Conservation (phyloP, 2,329 filamentous ascomycete species). For the Hymenoscyphus fructigenus region DNA sequence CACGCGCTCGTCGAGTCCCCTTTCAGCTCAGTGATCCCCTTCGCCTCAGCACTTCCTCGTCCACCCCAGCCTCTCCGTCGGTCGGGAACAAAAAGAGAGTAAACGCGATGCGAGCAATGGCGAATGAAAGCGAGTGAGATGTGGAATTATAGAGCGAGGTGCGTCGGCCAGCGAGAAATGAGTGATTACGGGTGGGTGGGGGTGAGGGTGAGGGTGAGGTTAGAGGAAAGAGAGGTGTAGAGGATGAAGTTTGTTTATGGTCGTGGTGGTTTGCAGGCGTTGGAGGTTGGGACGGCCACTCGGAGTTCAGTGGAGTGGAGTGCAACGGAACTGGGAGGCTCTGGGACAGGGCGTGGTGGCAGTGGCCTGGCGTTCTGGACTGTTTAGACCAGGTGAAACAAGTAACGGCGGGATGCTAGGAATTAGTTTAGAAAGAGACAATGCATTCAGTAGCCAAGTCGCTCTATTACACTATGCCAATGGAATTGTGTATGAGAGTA, state of each 20-base stretch:
- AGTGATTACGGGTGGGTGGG: neutral
- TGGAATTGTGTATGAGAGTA: neutral
- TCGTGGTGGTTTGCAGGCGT: neutral
- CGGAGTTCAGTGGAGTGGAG: neutral
- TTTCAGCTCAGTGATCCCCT: neutral
- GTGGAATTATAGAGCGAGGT: constrained; percentile 3
- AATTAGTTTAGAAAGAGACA: neutral
- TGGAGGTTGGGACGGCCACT: neutral
- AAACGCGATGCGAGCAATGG: neutral
- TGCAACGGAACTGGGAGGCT: no score
- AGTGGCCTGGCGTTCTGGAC: neutral
- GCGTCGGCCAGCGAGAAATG: constrained; percentile 1
- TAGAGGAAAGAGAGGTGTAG: neutral
- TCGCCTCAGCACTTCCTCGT: neutral
- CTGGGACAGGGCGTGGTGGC: neutral
- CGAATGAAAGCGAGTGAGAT: neutral
- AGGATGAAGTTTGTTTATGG: neutral
- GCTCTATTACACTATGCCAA: neutral
- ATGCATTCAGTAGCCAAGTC: no score
- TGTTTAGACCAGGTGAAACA: neutral
- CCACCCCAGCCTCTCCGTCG: neutral
- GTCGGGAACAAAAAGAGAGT: neutral
- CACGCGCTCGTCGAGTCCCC: neutral
- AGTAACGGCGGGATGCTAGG: neutral
- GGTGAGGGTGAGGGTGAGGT: neutral